phyloP scores from a whole-genome alignment of 306 rosid species.

The Ormosia semicastrata region DNA sequence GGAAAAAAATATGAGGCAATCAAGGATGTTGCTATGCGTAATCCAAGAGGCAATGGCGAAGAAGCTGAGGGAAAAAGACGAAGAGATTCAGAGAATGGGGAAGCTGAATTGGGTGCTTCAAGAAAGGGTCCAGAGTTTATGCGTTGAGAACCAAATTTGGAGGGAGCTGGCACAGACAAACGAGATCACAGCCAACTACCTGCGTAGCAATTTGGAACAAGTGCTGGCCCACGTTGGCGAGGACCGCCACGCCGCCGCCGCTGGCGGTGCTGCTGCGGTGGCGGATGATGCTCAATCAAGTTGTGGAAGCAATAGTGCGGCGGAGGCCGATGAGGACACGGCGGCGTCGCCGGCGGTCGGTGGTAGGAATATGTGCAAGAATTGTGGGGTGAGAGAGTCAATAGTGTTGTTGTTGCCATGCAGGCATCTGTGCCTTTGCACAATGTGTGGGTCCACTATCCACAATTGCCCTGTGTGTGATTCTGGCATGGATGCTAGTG shows the following conservation, averaged over 20 bases:
- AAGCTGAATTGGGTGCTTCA: constrained; percentile 71
- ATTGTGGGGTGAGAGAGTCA: constrained; percentile 68
- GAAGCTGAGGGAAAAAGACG: constrained; percentile 78
- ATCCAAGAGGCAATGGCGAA: constrained; percentile 54
- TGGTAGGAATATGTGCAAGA: constrained; percentile 39
- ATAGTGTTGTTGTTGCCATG: constrained; percentile 80
- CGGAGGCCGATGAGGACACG: not conserved
- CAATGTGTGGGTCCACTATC: constrained; percentile 72
- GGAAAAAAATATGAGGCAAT: constrained; percentile 54
- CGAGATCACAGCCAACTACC: constrained; percentile 76
- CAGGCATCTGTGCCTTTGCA: constrained; percentile 85
- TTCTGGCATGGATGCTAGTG: constrained; percentile 65
- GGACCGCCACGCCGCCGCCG: not conserved
- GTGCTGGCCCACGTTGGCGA: constrained; percentile 52
- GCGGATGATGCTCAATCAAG: constrained; percentile 59
- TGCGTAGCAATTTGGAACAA: constrained; percentile 63
- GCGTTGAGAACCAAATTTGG: constrained; percentile 79
- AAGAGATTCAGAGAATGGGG: constrained; percentile 65
- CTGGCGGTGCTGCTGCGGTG: not conserved
- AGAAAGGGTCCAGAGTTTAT: constrained; percentile 57
- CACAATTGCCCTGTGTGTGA: constrained; percentile 76
- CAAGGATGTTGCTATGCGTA: constrained; percentile 45
- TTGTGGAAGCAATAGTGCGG: constrained; percentile 60
- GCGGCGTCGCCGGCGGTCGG: not conserved
- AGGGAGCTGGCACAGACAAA: constrained; percentile 72